Percentiles rank a stretch among this genome's conserved stretches.
Conservation (phyloP, 176 grass and related monocot genomes). For the Eragrostis nindensis region DNA sequence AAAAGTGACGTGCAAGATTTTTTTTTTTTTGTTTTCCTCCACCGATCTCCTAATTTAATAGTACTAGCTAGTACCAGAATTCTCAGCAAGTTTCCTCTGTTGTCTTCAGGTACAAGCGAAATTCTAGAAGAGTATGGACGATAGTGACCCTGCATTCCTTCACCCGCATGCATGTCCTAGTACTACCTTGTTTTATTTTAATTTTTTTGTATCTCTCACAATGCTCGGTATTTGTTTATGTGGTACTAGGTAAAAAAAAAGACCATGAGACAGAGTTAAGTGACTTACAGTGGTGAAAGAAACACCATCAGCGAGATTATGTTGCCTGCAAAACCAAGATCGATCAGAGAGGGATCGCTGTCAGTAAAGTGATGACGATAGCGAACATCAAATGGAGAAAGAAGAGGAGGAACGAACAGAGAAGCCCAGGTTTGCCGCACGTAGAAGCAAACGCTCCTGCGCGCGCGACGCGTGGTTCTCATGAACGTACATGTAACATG, state of each 20-base stretch:
- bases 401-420: background rate
- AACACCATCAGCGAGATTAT: slow-evolving; percentile 88
- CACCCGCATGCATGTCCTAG: background rate
- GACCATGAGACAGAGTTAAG: background rate
- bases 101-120: slow-evolving; percentile 43
- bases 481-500: slow-evolving; percentile 39
- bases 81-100: slow-evolving; percentile 19
- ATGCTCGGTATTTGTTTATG: background rate
- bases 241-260: background rate
- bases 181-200: background rate
- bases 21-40: too few species aligned
- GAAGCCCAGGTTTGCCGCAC: background rate
- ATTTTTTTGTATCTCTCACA: too few species aligned
- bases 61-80: too few species aligned
- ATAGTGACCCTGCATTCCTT: slow-evolving; percentile 23
- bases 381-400: background rate
- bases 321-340: slow-evolving; percentile 66
- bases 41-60: background rate
- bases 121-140: slow-evolving; percentile 31
- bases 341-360: background rate
- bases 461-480: background rate
- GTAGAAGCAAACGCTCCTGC: background rate
- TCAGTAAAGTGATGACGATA: background rate
- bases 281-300: slow-evolving; percentile 74
- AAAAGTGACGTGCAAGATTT: slow-evolving; percentile 4